A percentile compares a stretch with the other conserved stretches of the same genome.
These are phyloP conservation scores for Microascus cirrosus DNA, from an alignment of 2,329 filamentous ascomycete species.

Conservation along the genomic window DNA sequence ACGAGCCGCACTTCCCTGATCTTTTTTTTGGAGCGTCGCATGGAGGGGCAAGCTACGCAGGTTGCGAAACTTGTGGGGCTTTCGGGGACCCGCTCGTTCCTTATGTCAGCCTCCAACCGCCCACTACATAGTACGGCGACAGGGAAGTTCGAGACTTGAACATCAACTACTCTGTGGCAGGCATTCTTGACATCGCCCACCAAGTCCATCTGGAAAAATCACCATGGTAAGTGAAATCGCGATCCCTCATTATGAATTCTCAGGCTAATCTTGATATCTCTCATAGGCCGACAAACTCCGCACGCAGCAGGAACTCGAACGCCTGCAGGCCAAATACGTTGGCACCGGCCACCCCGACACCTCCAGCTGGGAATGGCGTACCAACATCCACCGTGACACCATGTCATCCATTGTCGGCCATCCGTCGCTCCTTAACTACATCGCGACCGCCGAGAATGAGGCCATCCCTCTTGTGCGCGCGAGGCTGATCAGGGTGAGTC, in stretches of 20 bases:
- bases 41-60: neutral
- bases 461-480: slow-evolving; percentile 68
- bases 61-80: no score
- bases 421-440: slow-evolving; percentile 76
- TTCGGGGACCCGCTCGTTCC: neutral
- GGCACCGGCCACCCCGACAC: slow-evolving; percentile 96
- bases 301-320: slow-evolving; percentile 93
- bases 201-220: neutral
- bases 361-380: slow-evolving; percentile 93
- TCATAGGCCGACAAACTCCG: slow-evolving; percentile 91
- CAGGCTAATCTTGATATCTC: neutral
- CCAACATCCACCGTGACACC: slow-evolving; percentile 90
- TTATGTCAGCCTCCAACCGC: neutral
- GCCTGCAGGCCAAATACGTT: slow-evolving; percentile 89
- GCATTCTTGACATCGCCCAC: neutral
- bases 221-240: neutral
- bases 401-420: slow-evolving; percentile 85
- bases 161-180: no score
- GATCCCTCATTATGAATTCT: neutral
- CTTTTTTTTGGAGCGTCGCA: neutral
- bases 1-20: slow-evolving; percentile 4
- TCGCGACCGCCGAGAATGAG: slow-evolving; percentile 82
- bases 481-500: slow-evolving; percentile 60
- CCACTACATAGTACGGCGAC: neutral
- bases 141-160: neutral